Conservation (phyloP, 2,329 filamentous ascomycete genomes). For the Colletotrichum sp. region DNA sequence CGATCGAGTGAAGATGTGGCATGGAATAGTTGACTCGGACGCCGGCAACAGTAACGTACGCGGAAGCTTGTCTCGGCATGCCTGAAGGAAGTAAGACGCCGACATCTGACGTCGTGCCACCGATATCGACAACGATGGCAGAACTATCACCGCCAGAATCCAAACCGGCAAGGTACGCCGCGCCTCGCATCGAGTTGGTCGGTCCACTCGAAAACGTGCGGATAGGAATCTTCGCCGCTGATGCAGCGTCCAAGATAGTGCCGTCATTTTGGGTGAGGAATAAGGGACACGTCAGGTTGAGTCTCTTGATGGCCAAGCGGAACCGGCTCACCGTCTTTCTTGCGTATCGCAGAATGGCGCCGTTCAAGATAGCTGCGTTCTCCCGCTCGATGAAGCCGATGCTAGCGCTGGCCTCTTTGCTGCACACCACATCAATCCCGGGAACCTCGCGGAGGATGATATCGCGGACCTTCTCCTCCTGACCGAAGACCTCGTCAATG, state of each 20-base stretch:
- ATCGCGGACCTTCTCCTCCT: slow-evolving; percentile 53
- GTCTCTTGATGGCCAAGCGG: slow-evolving; percentile 51
- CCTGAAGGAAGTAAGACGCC: slow-evolving; percentile 60
- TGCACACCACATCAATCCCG: slow-evolving; percentile 51
- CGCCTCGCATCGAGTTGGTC: slow-evolving; percentile 56
- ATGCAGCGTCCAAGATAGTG: slow-evolving; percentile 58
- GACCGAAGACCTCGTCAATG: slow-evolving; percentile 48
- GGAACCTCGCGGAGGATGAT: slow-evolving; percentile 46
- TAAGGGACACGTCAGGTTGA: slow-evolving; percentile 58
- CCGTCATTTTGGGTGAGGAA: slow-evolving; percentile 71
- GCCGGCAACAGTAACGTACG: slow-evolving; percentile 66
- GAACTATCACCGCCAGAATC: slow-evolving; percentile 33
- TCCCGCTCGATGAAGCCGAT: slow-evolving; percentile 65
- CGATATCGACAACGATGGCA: slow-evolving; percentile 54
- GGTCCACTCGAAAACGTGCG: slow-evolving; percentile 53
- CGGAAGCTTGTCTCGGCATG: slow-evolving; percentile 67
- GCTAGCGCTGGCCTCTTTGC: slow-evolving; percentile 54
- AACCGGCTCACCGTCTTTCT: slow-evolving; percentile 58
- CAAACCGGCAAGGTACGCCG: slow-evolving; percentile 50
- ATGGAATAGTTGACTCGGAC: slow-evolving; percentile 65
- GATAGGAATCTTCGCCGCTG: slow-evolving; percentile 61
- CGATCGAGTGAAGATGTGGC: slow-evolving; percentile 18
- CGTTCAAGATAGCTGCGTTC: slow-evolving; percentile 70
- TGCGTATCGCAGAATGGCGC: slow-evolving; percentile 54
- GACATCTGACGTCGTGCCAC: slow-evolving; percentile 59